Conservation (phyloP, 1,284 basidiomycete genomes). For the Apiotrichum gracile region DNA sequence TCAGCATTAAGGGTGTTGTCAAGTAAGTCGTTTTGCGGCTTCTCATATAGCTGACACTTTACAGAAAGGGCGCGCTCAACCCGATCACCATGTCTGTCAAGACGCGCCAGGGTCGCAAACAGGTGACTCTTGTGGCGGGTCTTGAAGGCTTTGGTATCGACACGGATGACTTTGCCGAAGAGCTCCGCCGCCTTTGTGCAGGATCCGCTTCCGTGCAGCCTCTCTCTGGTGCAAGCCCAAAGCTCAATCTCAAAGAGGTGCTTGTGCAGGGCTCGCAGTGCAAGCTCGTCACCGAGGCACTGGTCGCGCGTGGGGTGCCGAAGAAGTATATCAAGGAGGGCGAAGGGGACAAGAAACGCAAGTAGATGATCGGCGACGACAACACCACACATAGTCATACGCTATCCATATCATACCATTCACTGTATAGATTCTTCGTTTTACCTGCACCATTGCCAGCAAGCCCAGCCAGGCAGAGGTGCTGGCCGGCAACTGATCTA, state of each 20-base stretch:
- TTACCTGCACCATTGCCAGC: no score
- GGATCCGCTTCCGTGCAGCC: conserved; percentile 59
- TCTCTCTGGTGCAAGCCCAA: conserved; percentile 39
- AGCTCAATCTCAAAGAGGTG: conserved; percentile 55
- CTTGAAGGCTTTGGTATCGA: conserved; percentile 69
- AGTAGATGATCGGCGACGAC: background rate
- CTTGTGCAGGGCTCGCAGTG: conserved; percentile 76
- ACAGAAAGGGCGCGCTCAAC: conserved; percentile 67
- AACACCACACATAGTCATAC: background rate
- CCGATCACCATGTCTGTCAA: conserved; percentile 65
- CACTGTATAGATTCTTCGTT: no score
- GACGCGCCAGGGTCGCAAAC: conserved; percentile 67
- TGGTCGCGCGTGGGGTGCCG: conserved; percentile 65
- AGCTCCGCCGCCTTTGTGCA: conserved; percentile 67
- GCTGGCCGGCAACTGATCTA: no score
- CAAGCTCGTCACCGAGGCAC: conserved; percentile 59
- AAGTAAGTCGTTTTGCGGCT: conserved; percentile 22
- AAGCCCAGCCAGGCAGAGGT: no score
- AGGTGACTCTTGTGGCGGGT: conserved; percentile 66
- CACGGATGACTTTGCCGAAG: conserved; percentile 69
- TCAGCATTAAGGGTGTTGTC: conserved; percentile 34
- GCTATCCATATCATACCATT: background rate
- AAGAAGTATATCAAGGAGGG: conserved; percentile 66
- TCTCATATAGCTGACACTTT: background rate
- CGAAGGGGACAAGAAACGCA: conserved; percentile 24